Percentiles rank a stretch among this genome's conserved stretches.
Evolutionary conservation across 2,329 filamentous ascomycete species (phyloP).

Genomic region (Pseudogymnoascus sp.): DNA sequence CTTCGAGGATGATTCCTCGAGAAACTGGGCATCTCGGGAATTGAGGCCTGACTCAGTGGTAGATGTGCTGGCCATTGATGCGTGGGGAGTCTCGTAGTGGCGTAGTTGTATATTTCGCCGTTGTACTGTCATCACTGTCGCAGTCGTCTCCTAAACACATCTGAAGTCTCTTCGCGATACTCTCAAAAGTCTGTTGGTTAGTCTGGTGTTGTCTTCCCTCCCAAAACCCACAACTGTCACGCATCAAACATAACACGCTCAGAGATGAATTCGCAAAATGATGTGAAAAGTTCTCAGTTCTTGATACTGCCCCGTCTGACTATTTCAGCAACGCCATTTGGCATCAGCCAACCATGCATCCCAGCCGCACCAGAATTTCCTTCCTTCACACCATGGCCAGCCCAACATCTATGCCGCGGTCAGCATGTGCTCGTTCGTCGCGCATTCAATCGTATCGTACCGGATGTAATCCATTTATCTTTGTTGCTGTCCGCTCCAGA

Average conservation of each 20-base stretch:
- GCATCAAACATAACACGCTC: slow-evolving; percentile 18
- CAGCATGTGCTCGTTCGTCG: slow-evolving; percentile 1
- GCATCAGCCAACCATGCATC: slow-evolving; percentile 18
- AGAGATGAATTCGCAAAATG: slow-evolving; percentile 10
- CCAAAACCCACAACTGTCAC: slow-evolving; percentile 24
- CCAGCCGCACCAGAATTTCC: slow-evolving; percentile 10
- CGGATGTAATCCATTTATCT: slow-evolving; percentile 27
- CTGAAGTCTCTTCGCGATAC: background rate
- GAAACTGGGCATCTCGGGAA: background rate
- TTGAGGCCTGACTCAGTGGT: background rate
- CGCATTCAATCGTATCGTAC: slow-evolving; percentile 17
- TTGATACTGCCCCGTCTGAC: slow-evolving; percentile 23
- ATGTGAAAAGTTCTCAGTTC: slow-evolving; percentile 25
- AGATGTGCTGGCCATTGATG: background rate
- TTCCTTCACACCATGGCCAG: slow-evolving; percentile 9
- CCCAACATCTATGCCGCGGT: slow-evolving; percentile 7
- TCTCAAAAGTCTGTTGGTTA: background rate
- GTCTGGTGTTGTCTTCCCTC: slow-evolving; percentile 25
- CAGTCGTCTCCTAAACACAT: background rate
- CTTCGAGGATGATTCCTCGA: background rate
- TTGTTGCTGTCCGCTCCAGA: slow-evolving; percentile 62
- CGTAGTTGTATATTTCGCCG: background rate
- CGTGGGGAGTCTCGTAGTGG: background rate
- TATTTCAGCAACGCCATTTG: slow-evolving; percentile 26
- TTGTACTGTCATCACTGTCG: background rate